phyloP scores from a whole-genome alignment of 1,284 basidiomycete species.

The Cryptococcus amylolentus region DNA sequence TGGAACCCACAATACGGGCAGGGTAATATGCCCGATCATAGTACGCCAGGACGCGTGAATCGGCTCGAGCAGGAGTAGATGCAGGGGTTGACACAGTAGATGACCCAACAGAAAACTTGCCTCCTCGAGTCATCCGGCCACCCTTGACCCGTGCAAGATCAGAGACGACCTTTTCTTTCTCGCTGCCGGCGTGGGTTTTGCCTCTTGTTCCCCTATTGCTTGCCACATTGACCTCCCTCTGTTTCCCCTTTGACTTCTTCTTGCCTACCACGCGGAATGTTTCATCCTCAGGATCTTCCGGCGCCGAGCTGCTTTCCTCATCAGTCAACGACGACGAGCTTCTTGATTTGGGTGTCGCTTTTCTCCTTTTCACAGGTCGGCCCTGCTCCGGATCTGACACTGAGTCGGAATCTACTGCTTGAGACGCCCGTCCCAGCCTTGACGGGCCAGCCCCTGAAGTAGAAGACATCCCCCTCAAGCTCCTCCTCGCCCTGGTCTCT shows the following conservation, averaged over 20 bases:
- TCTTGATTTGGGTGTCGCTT: slow-evolving; percentile 2
- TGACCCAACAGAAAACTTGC: too few species aligned
- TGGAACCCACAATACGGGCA: slow-evolving; percentile 1
- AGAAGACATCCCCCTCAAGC: not conserved
- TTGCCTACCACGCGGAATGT: slow-evolving; percentile 15
- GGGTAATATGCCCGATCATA: slow-evolving; percentile 10
- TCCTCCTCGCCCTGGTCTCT: not conserved
- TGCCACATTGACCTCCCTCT: not conserved
- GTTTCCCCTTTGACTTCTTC: not conserved
- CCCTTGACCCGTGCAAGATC: too few species aligned
- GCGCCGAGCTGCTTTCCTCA: slow-evolving; percentile 16
- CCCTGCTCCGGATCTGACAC: too few species aligned
- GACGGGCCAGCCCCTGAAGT: not conserved
- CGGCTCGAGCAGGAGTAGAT: too few species aligned
- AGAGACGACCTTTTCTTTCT: not conserved
- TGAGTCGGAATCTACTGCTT: too few species aligned
- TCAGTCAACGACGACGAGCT: slow-evolving; percentile 4
- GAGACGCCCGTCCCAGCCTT: too few species aligned
- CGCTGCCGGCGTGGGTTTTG: not conserved
- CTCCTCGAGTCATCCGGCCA: too few species aligned
- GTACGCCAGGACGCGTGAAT: slow-evolving; percentile 5
- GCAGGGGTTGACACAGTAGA: too few species aligned
- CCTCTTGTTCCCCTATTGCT: not conserved
- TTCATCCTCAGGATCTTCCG: slow-evolving; percentile 24
- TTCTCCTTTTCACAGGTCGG: not conserved